Base-by-base conservation (phyloP, 306 rosid genomes). In the Arachis hypogaea region DNA sequence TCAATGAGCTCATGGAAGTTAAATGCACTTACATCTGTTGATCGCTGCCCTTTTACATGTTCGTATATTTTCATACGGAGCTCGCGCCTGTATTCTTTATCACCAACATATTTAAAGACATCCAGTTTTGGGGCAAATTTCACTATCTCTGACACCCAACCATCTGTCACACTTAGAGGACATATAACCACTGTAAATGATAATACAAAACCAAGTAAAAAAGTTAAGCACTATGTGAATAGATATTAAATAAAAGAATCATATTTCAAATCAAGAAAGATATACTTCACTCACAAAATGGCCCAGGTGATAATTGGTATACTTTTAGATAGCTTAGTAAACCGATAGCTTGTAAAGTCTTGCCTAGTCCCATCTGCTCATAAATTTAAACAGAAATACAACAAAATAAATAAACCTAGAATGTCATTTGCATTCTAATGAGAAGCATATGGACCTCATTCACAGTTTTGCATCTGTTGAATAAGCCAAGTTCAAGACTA, bases 341-440 rank as follows among this genome's bases (percentile, higher is more conserved):
- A 67, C 92, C 85, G 80, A 93, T 85, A 74, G 96, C 98, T 75
- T 93, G 98, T 84, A 93, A 67, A 43, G 98, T 93, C 96, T 93
- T 93, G 52, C 98, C 97, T 44, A 93, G 83, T 75, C 98, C 98
- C 98, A 93, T 93, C 98, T 93, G 92, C 75, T 66, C 77, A 80
- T 41, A 22, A 22, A 76, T 52, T 78, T 71, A 66, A 43, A 71
- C 43, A 64, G 47, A 76, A 69, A 64, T 51, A 78, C 3, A 76
- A 74, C 28, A 84, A 29, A 55, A 69, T 54, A 42, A 63, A 71
- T 5, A 77, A 30, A 73, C 41, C 61, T 54, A 41, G 40, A 54
- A 78, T 10, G 51, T 36, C 29, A 61, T 63, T 55, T 60, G 54
- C 73, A 77, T 58, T 66, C 72, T 38, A 66, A n/a, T 46, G 18